Base-by-base conservation (phyloP, 352 stramenopile genomes). In the Phytophthora meadii region DNA sequence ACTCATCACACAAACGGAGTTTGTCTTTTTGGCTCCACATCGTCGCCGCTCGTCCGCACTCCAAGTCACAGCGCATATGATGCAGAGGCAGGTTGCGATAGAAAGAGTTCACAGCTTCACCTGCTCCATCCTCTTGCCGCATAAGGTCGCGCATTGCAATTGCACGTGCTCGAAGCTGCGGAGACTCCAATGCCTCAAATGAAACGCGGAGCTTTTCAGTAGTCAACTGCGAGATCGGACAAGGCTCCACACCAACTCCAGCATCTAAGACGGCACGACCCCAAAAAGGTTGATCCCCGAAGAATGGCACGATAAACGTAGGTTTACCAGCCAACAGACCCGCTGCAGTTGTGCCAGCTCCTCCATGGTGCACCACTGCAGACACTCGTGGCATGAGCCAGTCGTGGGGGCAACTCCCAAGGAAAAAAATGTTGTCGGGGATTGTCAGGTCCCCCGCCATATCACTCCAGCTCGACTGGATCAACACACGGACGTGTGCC, bases 281-380 rank as follows among this genome's bases (percentile, higher is more conserved):
- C 95, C 95, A 98, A 65, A 98, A 98, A 28, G 82, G 88, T 66
- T 98, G 95, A 65, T 98, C 95, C 22, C 90, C 92, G 67, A 98
- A 98, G 56, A 98, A 98, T 6, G 95, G 95, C 53, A 95, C 94
- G 12, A 98, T 91, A 54, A 98, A 93, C 6, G 93, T 98, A 1
- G 95, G 94, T 47, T 98, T 95, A 0, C 92, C 93, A 42, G 89
- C 89, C 37, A 95, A 54, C 2, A 98, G 70, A 11, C 93, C 95
- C 0, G 92, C 91, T 17, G 93, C 93, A 15, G 93, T 97, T 28
- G 95, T 98, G 15, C 94, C 94, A 52, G 95, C 94, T 32, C 85
- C 85, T 27, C 84, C 79, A 42, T 92, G 83, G 32, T 89, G 80
- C 39, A 98, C 86, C 4, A 98, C 90, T 8, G 89, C 94, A 39